phyloP scores from a whole-genome alignment of 1,139 yeast genomes.

The Taphrina deformans region DNA sequence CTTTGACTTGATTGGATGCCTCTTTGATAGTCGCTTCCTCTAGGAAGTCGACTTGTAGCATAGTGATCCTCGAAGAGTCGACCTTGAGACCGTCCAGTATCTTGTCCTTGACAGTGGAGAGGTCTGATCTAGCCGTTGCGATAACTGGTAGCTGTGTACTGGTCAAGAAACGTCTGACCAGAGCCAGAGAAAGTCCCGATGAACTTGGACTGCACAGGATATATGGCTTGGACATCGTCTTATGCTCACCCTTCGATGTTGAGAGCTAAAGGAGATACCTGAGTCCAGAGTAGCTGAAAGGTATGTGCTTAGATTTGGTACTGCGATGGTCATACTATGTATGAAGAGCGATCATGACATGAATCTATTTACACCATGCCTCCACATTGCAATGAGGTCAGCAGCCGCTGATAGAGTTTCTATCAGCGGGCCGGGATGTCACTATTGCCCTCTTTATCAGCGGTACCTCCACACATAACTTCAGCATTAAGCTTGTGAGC shows the following conservation, averaged over 20 bases:
- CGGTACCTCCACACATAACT: too few species aligned
- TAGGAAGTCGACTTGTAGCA: slow-evolving; percentile 23
- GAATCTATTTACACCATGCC: too few species aligned
- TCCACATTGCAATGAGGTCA: neutral
- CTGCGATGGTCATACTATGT: too few species aligned
- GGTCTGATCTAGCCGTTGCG: slow-evolving; percentile 26
- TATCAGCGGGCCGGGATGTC: neutral
- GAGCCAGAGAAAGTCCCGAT: slow-evolving; percentile 27
- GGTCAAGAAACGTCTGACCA: slow-evolving; percentile 16
- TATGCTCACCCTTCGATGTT: too few species aligned
- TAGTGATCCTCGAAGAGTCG: slow-evolving; percentile 6
- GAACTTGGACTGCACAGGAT: slow-evolving; percentile 27
- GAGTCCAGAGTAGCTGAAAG: too few species aligned
- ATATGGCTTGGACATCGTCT: slow-evolving; percentile 11
- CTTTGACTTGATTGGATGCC: neutral
- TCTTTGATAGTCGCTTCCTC: slow-evolving; percentile 6
- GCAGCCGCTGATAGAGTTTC: neutral
- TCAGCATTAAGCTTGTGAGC: too few species aligned
- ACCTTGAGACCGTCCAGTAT: slow-evolving; percentile 17
- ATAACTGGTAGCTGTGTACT: slow-evolving; percentile 13
- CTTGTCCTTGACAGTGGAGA: slow-evolving; percentile 12
- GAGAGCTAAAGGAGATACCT: too few species aligned
- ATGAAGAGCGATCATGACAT: too few species aligned
- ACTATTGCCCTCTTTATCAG: neutral
- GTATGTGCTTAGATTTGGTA: too few species aligned